Conservation (phyloP, 2,329 filamentous ascomycete species). For the Paramyrothecium sp. region DNA sequence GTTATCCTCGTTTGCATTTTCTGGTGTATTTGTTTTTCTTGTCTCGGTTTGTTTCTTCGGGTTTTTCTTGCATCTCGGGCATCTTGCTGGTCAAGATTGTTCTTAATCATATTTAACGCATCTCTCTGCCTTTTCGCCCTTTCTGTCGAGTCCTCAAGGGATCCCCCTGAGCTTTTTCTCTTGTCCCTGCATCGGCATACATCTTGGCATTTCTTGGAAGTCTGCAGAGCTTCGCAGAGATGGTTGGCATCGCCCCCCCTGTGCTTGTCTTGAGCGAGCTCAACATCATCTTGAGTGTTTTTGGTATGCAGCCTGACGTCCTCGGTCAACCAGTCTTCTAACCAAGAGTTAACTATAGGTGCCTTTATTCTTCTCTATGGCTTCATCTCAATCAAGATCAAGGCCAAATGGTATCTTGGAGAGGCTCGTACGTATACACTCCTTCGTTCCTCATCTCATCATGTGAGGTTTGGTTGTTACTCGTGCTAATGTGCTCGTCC, state of each 20-base stretch:
- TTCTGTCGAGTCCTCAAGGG: not conserved
- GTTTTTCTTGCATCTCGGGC: not conserved
- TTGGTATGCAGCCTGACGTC: conserved; percentile 31
- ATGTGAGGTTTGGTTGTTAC: not conserved
- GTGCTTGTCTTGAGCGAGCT: conserved; percentile 47
- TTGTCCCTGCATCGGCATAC: not conserved
- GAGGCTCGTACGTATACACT: conserved; percentile 44
- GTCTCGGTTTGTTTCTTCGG: not conserved
- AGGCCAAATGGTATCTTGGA: conserved; percentile 51
- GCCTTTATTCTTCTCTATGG: conserved; percentile 48
- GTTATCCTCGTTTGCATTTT: not conserved
- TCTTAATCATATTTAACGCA: not conserved
- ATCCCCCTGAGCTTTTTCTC: no score
- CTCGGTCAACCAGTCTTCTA: not conserved
- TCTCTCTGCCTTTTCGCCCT: not conserved
- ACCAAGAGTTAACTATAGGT: conserved; percentile 25
- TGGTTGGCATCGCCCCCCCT: not conserved
- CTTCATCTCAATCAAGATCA: conserved; percentile 50
- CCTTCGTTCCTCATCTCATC: no score
- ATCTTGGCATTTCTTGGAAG: not conserved
- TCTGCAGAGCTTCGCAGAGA: not conserved
- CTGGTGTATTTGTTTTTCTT: not conserved
- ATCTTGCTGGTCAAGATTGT: not conserved
- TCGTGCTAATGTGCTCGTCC: no score
- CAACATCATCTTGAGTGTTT: conserved; percentile 47